Evolutionary conservation across 2,329 filamentous ascomycete species (phyloP), one percentile per base, ranked within the genome.

Genomic region (Alternaria angustiovoidea): DNA sequence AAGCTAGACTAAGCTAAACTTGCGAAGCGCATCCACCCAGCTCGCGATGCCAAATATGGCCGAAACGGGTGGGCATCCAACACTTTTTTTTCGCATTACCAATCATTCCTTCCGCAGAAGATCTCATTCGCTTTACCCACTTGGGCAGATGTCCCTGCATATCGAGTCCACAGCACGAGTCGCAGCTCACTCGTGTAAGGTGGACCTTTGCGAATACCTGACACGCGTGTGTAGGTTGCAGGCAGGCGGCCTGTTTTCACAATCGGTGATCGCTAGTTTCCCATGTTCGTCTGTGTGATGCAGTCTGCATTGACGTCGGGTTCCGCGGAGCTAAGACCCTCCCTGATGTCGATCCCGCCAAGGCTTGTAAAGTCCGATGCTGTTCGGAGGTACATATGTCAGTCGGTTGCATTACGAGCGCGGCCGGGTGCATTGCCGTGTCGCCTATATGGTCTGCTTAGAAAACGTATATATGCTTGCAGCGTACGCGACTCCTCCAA

Each of bases 371-470:
- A 47, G 32, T 60, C 53, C 46, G 53, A 52, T 49, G 20, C 46
- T 20, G 28, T 39, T 39, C 38, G 38, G 46, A 12, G 9, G 38
- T 53, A 20, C 48, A 38, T 44, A 39, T 22, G 46, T 36, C 44
- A 47, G 24, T 47, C 47, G 57, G 47, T 47, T 60, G 41, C 42
- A 57, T 60, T 47, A 32, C 48, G 30, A 55, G 53, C 43, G 43
- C 53, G 53, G 43, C 43, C 32, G 53, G 34, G 43, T 47, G 12
- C 34, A 28, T 9, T 22, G 28, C 32, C 46, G 24, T 51, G 20
- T 59, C 52, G 57, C 57, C 52, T 59, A 59, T 46, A 46, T 51
- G 52, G 44, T 39, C 16, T 39, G 49, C 49, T 57, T 54, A 32
- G 41, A 58, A 58, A 53, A 24, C 38, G 16, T n/a, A 24, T 36